phyloP scores from a whole-genome alignment of 306 rosid species.

The Erythrophleum fordii region DNA sequence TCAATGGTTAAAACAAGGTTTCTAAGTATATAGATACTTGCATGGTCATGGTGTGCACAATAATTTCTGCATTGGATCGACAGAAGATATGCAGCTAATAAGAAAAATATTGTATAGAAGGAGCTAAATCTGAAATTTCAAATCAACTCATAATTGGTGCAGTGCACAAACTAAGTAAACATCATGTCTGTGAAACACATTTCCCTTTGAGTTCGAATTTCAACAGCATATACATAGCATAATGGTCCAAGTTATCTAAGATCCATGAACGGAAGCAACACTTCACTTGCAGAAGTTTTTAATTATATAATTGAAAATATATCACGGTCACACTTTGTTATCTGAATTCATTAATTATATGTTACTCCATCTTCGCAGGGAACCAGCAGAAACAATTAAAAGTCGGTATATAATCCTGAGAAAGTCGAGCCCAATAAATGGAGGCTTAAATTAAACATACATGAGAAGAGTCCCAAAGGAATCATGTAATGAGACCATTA shows the following conservation, averaged over 20 bases:
- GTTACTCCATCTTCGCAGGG: constrained; percentile 55
- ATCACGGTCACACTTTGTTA: neutral
- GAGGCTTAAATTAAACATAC: neutral
- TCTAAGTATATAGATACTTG: neutral
- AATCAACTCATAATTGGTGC: neutral
- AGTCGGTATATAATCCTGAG: neutral
- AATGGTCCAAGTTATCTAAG: neutral
- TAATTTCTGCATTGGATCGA: neutral
- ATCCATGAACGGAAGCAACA: neutral
- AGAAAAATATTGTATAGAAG: neutral
- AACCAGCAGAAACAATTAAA: constrained; percentile 57
- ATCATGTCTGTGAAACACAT: too few relatives aligned
- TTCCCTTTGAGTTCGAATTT: too few relatives aligned
- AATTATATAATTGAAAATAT: neutral
- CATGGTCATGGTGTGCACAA: neutral
- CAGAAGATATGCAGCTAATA: neutral
- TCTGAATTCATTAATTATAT: constrained; percentile 33
- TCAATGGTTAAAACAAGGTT: neutral
- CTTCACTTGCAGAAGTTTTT: neutral
- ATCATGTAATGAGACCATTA: neutral
- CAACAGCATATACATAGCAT: neutral
- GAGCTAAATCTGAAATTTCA: neutral
- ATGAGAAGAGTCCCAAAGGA: neutral
- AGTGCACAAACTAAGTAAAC: neutral
- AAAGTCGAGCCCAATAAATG: neutral